These are phyloP conservation scores for Solanum pinnatisectum DNA, from an alignment of 257 asterid genomes.

Conservation along the genomic window DNA sequence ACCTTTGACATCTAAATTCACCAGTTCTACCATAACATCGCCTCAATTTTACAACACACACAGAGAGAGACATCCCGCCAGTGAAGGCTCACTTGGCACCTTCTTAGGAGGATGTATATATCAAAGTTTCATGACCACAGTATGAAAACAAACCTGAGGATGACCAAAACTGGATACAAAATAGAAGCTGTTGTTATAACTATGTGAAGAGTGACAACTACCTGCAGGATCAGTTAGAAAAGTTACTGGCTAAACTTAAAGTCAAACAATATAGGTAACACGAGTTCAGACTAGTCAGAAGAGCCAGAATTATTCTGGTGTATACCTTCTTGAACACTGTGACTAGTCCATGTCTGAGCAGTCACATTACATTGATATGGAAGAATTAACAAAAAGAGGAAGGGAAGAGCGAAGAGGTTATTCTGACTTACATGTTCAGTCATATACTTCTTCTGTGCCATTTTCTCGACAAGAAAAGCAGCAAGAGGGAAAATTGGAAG, in stretches of 20 bases:
- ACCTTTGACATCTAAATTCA: background rate
- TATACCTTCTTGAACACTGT: background rate
- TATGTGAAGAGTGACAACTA: conserved; percentile 57
- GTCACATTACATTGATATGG: background rate
- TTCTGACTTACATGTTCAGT: conserved; percentile 56
- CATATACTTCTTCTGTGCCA: conserved; percentile 42
- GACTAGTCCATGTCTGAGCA: background rate
- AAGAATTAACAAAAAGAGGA: background rate
- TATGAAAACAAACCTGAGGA: conserved; percentile 61
- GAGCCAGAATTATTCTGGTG: background rate
- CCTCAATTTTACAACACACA: background rate
- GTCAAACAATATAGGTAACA: background rate
- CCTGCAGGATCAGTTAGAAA: conserved; percentile 38
- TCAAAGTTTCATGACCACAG: background rate
- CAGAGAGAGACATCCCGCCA: background rate
- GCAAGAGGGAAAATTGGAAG: conserved; percentile 75
- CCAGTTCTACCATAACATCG: background rate
- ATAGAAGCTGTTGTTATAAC: conserved; percentile 52
- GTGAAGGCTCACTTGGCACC: background rate
- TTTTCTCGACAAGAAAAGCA: conserved; percentile 75
- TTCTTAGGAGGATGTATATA: background rate
- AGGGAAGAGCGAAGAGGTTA: conserved; percentile 1
- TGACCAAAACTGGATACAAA: conserved; percentile 79
- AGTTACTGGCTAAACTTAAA: background rate
- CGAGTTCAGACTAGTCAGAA: background rate